Conservation (phyloP, 2,329 filamentous ascomycete species). For the Metarhizium album region DNA sequence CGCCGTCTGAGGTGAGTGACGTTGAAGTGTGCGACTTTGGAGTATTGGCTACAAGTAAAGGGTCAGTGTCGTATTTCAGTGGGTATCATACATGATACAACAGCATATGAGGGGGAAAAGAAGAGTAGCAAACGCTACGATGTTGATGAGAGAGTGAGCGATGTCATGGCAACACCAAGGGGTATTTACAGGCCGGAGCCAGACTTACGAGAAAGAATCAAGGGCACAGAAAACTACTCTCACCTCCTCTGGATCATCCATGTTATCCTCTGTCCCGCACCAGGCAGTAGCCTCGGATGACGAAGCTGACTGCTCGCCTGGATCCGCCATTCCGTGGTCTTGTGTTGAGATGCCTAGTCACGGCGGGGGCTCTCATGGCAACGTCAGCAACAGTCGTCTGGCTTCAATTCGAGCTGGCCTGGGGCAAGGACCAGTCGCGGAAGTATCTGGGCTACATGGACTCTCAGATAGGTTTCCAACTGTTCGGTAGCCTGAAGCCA, state of each 20-base stretch:
- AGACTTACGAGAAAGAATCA: slow-evolving; percentile 77
- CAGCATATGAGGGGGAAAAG: neutral
- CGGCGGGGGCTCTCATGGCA: slow-evolving; percentile 1
- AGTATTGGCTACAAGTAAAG: slow-evolving; percentile 56
- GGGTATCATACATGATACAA: neutral
- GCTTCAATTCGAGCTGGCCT: neutral
- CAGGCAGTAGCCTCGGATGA: slow-evolving; percentile 33
- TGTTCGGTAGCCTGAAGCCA: neutral
- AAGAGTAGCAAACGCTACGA: neutral
- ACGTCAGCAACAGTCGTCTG: neutral
- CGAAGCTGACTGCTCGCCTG: neutral
- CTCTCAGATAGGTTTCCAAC: neutral
- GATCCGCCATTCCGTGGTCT: slow-evolving; percentile 5
- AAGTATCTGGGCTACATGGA: neutral
- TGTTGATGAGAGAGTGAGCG: neutral
- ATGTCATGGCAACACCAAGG: too few relatives aligned
- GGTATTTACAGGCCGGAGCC: neutral
- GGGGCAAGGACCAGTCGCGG: neutral
- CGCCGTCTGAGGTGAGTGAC: slow-evolving; percentile 83
- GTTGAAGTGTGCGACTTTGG: slow-evolving; percentile 76
- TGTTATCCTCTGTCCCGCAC: slow-evolving; percentile 52
- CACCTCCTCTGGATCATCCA: slow-evolving; percentile 69
- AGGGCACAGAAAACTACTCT: slow-evolving; percentile 70
- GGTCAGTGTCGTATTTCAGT: slow-evolving; percentile 4
- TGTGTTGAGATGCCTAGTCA: neutral